Evolutionary conservation across 352 stramenopile species (phyloP), one percentile per base, ranked within the genome.

Genomic region (Globisporangium orthogonon): DNA sequence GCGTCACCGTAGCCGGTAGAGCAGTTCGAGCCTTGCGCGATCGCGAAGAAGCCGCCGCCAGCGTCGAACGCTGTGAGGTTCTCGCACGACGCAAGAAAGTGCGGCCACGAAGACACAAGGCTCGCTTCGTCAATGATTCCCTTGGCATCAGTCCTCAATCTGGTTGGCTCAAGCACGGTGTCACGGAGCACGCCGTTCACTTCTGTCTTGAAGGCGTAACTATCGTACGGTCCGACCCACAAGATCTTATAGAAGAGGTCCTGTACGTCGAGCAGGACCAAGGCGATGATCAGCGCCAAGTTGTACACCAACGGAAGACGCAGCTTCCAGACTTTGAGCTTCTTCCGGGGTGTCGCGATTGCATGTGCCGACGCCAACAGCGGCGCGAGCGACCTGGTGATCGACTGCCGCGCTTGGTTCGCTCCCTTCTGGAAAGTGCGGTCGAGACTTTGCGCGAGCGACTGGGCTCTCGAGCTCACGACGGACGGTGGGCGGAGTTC

Each of bases 221-320:
- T 51, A 10, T 72, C 65, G 49, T 49, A 52, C 17, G 65, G 57
- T 3, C 65, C 65, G 50, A 72, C 55, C 65, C 65, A 72, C 13
- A 56, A 47, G 50, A 66, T 50, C 52, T 72, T 72, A 51, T 69
- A 72, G 31, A 59, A 60, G 35, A 69, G 39, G 43, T 72, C 65
- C 14, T 65, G 65, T 18, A 64, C 23, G 51, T 72, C 65, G 23
- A 65, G 35, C 31, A 63, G 41, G 7, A 63, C 31, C 23, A 63
- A 45, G 13, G 37, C 18, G 14, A 54, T 0, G 33, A 63, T 52
- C 7, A 52, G 18, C 30, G n/a, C 58, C 13, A 50, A 33, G 37
- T 63, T 63, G 41, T 15, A 52, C 18, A 58, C 17, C n/a, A 63
- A 45, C 6, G 50, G 41, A 7, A 57, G 50, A 2, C 50, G 43